Base-by-base conservation (phyloP, 2,329 filamentous ascomycete genomes). In the Alternaria tenuissima region DNA sequence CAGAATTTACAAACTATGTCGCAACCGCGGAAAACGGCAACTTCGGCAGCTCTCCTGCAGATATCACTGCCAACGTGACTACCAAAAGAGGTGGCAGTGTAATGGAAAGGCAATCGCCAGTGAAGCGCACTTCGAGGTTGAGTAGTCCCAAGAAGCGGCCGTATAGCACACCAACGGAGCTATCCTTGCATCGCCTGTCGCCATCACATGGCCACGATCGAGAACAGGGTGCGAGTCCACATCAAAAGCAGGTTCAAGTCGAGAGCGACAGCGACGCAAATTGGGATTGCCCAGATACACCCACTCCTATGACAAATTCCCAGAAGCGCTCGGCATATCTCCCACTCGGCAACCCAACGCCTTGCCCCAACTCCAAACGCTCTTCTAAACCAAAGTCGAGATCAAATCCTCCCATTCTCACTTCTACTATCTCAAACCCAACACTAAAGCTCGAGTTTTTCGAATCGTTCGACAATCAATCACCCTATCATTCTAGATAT, bases 261-360 rank as follows among this genome's bases (percentile, higher is more conserved):
- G 32, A 58, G 1, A n/a, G 34, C 8, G 11, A 49, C 1, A 55
- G 18, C 16, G 42, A 49, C 30, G 49, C 36, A 14, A 7, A 42
- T 2, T 18, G 14, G 14, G 62, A 64, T 2, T 57, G 57, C 4
- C 70, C 68, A 9, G 65, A 69, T 9, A 72, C 70, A 22, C 70
- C 70, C 2, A 68, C 70, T 0, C 68, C 69, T 8, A 62, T 70
- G 44, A 57, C 66, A 11, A 59, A 34, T 24, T 61, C 58, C n/a
- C 68, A 71, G 32, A 61, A 64, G 22, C 52, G 48, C 7, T 52
- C 61, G 5, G 61, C 66, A 2, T 67, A 71, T 36, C 48, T 54
- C 12, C 66, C 66, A 3, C 59, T 70, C 41, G 59, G 55, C 18
- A 53, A 34, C 12, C 43, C 44, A 18, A 52, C 30, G 11, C 22